Conservation (phyloP, 2,329 filamentous ascomycete species). For the Sporothrix pseudoabietina region DNA sequence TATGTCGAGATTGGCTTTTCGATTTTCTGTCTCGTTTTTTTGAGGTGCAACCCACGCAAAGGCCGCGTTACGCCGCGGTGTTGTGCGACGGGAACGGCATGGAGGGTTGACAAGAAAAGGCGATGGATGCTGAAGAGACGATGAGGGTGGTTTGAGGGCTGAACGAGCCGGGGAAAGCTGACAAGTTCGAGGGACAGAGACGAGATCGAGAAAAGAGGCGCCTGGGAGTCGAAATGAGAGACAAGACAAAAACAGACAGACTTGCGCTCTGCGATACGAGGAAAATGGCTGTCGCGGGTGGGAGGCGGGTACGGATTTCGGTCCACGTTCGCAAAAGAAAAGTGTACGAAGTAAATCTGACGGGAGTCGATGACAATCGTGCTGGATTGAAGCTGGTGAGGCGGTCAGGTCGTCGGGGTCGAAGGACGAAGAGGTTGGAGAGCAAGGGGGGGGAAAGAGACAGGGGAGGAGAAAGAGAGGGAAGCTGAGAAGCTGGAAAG, state of each 20-base stretch:
- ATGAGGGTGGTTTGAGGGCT: background rate
- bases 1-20: background rate
- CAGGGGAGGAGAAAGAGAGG: slow-evolving; percentile 9
- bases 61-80: slow-evolving; percentile 32
- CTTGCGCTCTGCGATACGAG: background rate
- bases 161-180: background rate
- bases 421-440: background rate
- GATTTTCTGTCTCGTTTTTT: background rate
- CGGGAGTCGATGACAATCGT: slow-evolving; percentile 5
- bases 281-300: slow-evolving; percentile 12
- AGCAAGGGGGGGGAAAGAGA: background rate
- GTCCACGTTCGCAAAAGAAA: background rate
- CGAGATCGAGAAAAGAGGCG: background rate
- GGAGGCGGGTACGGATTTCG: background rate
- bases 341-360: background rate
- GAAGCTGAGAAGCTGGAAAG: background rate
- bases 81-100: slow-evolving; percentile 33
- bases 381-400: background rate
- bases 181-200: background rate
- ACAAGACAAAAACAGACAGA: background rate
- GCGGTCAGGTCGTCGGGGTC: background rate
- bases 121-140: background rate
- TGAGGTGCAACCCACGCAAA: slow-evolving; percentile 27
- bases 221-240: background rate
- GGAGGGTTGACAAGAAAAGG: slow-evolving; percentile 15